Evolutionary conservation across 345 rosid species (phyloP).

Genomic region (Cochlearia excelsa): DNA sequence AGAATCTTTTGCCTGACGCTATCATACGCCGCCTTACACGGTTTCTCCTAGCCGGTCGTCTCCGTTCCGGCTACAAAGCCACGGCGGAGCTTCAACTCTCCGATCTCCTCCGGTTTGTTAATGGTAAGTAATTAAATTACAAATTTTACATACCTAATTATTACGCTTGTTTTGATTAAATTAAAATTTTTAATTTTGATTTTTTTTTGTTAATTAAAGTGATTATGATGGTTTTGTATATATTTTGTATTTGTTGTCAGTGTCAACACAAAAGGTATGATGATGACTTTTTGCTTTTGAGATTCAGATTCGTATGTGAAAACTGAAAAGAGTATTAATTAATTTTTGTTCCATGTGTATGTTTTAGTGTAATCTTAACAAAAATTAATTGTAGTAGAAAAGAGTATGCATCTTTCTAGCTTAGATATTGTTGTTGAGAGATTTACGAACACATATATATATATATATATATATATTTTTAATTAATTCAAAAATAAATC

Average conservation of each 20-base stretch:
- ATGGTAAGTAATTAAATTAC: slow-evolving; percentile 36
- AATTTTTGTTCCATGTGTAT: neutral
- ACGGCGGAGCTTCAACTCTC: slow-evolving; percentile 60
- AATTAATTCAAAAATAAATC: neutral
- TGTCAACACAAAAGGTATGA: too few relatives aligned
- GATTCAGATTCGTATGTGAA: too few relatives aligned
- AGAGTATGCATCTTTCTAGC: neutral
- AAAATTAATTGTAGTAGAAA: neutral
- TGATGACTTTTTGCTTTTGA: too few relatives aligned
- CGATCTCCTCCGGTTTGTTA: slow-evolving; percentile 58
- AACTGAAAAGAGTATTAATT: too few relatives aligned
- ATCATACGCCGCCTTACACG: slow-evolving; percentile 62
- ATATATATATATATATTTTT: too few relatives aligned
- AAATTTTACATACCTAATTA: neutral
- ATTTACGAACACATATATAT: neutral
- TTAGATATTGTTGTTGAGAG: slow-evolving; percentile 28
- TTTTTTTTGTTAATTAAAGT: too few relatives aligned
- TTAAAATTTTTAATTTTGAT: too few relatives aligned
- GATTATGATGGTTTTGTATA: too few relatives aligned
- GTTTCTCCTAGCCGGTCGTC: slow-evolving; percentile 61
- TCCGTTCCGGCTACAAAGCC: slow-evolving; percentile 61
- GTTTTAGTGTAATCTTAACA: neutral
- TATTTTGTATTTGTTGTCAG: too few relatives aligned
- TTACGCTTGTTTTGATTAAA: too few relatives aligned
- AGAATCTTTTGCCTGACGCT: slow-evolving; percentile 68